A percentile compares a stretch with the other conserved stretches of the same genome.
Conservation (phyloP, 805 yeast species). For the Priceomyces haplophilus region DNA sequence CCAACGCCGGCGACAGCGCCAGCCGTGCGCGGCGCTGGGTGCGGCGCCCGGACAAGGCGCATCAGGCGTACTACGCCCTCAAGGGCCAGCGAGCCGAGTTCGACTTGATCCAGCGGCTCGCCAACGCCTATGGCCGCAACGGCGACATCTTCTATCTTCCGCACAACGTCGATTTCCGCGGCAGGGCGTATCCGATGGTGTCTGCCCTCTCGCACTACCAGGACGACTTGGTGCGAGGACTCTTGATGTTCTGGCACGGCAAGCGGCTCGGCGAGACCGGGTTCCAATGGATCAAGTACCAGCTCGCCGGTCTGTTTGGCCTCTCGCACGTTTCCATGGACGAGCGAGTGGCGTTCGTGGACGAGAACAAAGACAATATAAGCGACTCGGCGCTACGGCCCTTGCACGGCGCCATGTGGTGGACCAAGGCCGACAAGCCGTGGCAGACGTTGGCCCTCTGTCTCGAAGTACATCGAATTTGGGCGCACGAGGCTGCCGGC, state of each 20-base stretch:
- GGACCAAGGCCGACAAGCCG: constrained; percentile 37
- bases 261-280: constrained; percentile 36
- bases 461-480: constrained; percentile 24
- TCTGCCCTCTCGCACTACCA: constrained; percentile 33
- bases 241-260: constrained; percentile 38
- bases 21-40: too few relatives aligned
- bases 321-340: constrained; percentile 23
- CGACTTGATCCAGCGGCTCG: constrained; percentile 18
- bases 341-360: constrained; percentile 26
- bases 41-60: neutral
- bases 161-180: constrained; percentile 33
- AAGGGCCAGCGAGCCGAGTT: constrained; percentile 18
- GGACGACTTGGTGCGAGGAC: constrained; percentile 32
- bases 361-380: constrained; percentile 19
- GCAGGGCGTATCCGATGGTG: constrained; percentile 39
- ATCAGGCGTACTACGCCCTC: constrained; percentile 12
- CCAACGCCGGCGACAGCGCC: too few relatives aligned
- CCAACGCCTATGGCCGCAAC: constrained; percentile 23
- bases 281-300: constrained; percentile 37
- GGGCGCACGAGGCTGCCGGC: constrained; percentile 14
- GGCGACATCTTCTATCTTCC: constrained; percentile 39
- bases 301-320: constrained; percentile 34
- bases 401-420: constrained; percentile 26
- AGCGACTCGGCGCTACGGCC: constrained; percentile 29
- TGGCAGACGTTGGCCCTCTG: constrained; percentile 39